These are phyloP conservation scores for Scheffersomyces parashehatae DNA, from an alignment of 1,139 yeast species.

Conservation along the genomic window DNA sequence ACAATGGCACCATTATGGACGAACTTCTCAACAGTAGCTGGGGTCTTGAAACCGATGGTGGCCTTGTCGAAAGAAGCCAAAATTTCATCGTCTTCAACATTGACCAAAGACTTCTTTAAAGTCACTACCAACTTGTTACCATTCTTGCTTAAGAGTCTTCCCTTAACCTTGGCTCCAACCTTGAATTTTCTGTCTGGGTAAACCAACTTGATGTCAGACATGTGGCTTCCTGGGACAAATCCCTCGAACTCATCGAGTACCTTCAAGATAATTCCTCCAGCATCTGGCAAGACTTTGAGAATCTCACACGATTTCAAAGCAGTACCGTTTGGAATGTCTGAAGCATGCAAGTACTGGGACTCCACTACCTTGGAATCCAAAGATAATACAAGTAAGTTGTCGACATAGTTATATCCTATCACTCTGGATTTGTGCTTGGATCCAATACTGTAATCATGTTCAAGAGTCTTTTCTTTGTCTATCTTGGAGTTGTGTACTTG, in stretches of 20 bases:
- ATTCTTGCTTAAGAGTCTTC: slow-evolving; percentile 54
- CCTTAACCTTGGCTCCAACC: slow-evolving; percentile 76
- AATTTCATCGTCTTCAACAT: slow-evolving; percentile 61
- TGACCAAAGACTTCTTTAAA: slow-evolving; percentile 79
- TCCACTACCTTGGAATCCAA: slow-evolving; percentile 65
- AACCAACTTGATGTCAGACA: slow-evolving; percentile 80
- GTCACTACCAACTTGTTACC: slow-evolving; percentile 59
- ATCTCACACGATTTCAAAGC: slow-evolving; percentile 58
- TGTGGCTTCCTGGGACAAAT: slow-evolving; percentile 70
- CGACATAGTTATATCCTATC: slow-evolving; percentile 65
- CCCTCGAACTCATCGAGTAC: slow-evolving; percentile 71
- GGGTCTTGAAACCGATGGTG: slow-evolving; percentile 58
- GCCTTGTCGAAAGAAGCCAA: slow-evolving; percentile 54
- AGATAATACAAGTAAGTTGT: slow-evolving; percentile 66
- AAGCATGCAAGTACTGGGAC: slow-evolving; percentile 62
- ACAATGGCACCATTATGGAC: slow-evolving; percentile 79
- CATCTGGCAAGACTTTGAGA: slow-evolving; percentile 60
- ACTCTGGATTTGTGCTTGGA: slow-evolving; percentile 78
- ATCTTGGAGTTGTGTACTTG: slow-evolving; percentile 75
- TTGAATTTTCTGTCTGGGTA: slow-evolving; percentile 93
- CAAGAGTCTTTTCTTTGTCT: slow-evolving; percentile 51
- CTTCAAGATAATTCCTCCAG: slow-evolving; percentile 65
- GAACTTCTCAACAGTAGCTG: slow-evolving; percentile 75
- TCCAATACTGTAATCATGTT: slow-evolving; percentile 57
- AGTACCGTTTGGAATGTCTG: slow-evolving; percentile 79